phyloP scores from a whole-genome alignment of 257 asterid species.

The Forsythia viridissima region DNA sequence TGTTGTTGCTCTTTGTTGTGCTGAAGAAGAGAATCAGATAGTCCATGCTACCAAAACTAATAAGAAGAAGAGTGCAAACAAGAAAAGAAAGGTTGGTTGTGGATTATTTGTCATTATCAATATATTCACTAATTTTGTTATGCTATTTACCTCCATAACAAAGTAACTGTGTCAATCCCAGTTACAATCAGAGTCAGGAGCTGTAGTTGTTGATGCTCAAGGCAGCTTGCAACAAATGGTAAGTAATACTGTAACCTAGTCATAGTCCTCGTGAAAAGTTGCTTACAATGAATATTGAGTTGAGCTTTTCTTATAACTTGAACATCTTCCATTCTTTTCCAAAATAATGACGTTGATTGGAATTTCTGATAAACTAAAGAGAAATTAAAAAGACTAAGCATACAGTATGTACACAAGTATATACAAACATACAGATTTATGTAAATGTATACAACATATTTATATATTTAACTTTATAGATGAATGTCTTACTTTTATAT shows the following conservation, averaged over 20 bases:
- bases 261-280: neutral
- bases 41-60: slow-evolving; percentile 47
- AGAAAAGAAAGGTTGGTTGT: slow-evolving; percentile 79
- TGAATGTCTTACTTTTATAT: slow-evolving; percentile 2
- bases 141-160: neutral
- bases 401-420: neutral
- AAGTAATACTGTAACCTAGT: slow-evolving; percentile 26
- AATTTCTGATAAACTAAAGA: neutral
- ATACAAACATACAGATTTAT: neutral
- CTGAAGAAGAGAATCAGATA: slow-evolving; percentile 64
- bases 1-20: slow-evolving; percentile 53
- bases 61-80: slow-evolving; percentile 65
- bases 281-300: neutral
- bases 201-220: slow-evolving; percentile 52
- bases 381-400: slow-evolving; percentile 9
- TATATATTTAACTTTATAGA: slow-evolving; percentile 3
- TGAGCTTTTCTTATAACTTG: slow-evolving; percentile 4
- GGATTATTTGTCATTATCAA: slow-evolving; percentile 14
- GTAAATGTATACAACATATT: neutral
- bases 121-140: slow-evolving; percentile 17
- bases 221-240: slow-evolving; percentile 74
- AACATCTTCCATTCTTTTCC: neutral
- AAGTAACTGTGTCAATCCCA: slow-evolving; percentile 32
- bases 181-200: slow-evolving; percentile 71
- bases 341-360: neutral